phyloP scores from a whole-genome alignment of 1,284 basidiomycete species.

The Marasmius sp. region DNA sequence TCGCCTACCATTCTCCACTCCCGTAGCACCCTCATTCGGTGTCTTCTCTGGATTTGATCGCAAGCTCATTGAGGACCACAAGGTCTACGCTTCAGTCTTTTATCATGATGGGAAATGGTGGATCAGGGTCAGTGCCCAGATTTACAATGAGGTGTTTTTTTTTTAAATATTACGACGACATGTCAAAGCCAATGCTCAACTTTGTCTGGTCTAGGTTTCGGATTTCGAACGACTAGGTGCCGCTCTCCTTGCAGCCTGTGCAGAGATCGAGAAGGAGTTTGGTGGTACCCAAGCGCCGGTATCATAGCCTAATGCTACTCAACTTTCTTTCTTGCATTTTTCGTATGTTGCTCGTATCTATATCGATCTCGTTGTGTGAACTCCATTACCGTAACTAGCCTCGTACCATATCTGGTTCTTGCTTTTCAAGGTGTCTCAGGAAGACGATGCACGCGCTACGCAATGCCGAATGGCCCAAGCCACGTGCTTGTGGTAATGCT shows the following conservation, averaged over 20 bases:
- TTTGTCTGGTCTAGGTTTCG: neutral
- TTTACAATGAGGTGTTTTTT: slow-evolving; percentile 7
- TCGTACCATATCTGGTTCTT: too few relatives aligned
- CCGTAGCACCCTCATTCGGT: neutral
- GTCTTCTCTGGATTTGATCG: neutral
- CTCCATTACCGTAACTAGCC: too few relatives aligned
- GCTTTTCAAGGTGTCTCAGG: too few relatives aligned
- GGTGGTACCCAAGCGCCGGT: neutral
- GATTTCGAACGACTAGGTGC: slow-evolving; percentile 1
- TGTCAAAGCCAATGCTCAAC: neutral
- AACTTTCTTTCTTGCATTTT: too few relatives aligned
- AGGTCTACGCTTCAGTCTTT: neutral
- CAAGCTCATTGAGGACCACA: neutral
- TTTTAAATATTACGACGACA: neutral
- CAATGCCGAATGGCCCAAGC: too few relatives aligned
- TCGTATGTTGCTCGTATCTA: too few relatives aligned
- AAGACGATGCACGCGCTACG: too few relatives aligned
- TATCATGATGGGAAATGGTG: slow-evolving; percentile 8
- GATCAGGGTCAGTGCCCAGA: slow-evolving; percentile 6
- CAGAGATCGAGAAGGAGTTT: neutral
- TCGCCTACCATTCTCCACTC: neutral
- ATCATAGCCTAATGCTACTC: too few relatives aligned
- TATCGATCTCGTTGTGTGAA: too few relatives aligned
- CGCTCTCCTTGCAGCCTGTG: neutral
- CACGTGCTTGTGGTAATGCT: too few relatives aligned